Conservation (phyloP, 1,284 basidiomycete genomes). For the Rhodotorula sp. region DNA sequence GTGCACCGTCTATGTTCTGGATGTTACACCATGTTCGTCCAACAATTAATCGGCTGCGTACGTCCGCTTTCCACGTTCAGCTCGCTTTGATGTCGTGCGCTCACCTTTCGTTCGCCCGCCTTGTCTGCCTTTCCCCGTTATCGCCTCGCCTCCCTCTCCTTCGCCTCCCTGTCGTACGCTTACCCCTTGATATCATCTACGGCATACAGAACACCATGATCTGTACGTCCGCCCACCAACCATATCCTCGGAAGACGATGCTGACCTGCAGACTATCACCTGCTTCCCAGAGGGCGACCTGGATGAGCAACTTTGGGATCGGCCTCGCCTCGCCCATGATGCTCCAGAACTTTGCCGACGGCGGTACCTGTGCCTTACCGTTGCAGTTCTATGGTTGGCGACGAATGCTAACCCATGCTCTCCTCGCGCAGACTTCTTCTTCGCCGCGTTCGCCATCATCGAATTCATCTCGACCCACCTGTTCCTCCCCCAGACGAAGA, state of each 20-base stretch:
- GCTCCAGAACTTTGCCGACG: neutral
- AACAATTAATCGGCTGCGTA: constrained; percentile 44
- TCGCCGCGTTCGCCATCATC: constrained; percentile 2
- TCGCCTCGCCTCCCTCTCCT: too few species aligned
- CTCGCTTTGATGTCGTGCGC: too few species aligned
- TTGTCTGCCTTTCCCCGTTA: too few species aligned
- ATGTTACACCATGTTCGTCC: constrained; percentile 39
- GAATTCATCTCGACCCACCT: constrained; percentile 16
- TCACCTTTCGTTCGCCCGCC: too few species aligned
- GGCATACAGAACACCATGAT: too few species aligned
- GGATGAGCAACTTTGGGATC: constrained; percentile 36
- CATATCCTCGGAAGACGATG: constrained; percentile 22
- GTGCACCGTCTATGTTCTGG: too few species aligned
- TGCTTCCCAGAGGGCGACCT: constrained; percentile 16
- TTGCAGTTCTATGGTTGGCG: too few species aligned
- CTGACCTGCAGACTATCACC: neutral
- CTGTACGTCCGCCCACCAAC: too few species aligned
- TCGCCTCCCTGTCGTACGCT: too few species aligned
- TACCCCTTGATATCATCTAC: too few species aligned
- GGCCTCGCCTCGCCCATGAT: constrained; percentile 2
- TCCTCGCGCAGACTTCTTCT: constrained; percentile 1
- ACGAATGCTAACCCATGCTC: too few species aligned
- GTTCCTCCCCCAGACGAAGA: constrained; percentile 29
- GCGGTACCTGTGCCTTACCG: neutral
- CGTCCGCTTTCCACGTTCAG: too few species aligned